Evolutionary conservation across 2,329 filamentous ascomycete genomes (phyloP).

Genomic region (Madurella mycetomatis): DNA sequence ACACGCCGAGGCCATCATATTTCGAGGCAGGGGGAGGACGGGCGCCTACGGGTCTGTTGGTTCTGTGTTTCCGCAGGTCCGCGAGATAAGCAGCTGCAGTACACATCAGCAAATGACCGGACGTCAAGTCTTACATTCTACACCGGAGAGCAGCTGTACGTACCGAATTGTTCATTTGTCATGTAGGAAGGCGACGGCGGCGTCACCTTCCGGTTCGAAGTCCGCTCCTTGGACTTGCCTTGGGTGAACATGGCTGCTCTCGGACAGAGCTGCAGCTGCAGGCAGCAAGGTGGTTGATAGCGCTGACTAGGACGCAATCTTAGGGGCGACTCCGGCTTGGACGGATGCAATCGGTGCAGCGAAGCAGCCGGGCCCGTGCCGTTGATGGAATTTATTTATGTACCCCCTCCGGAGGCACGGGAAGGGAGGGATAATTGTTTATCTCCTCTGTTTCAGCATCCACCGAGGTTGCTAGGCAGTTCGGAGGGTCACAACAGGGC

Average conservation of each 20-base stretch:
- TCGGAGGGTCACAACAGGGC: background rate
- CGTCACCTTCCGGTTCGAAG: conserved; percentile 49
- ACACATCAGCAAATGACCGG: conserved; percentile 12
- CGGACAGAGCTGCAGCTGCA: background rate
- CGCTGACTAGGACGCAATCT: too few species aligned
- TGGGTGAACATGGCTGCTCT: conserved; percentile 31
- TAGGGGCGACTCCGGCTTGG: background rate
- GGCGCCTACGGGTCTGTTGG: conserved; percentile 65
- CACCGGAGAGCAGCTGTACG: conserved; percentile 22
- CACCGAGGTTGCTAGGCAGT: conserved; percentile 13
- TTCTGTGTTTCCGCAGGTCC: conserved; percentile 64
- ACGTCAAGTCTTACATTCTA: too few species aligned
- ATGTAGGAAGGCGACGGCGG: conserved; percentile 61
- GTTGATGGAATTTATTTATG: conserved; percentile 3
- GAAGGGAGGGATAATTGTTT: conserved; percentile 11
- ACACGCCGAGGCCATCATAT: conserved; percentile 33
- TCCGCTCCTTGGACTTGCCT: conserved; percentile 33
- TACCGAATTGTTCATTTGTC: conserved; percentile 65
- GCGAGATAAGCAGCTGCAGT: conserved; percentile 62
- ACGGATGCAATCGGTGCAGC: background rate
- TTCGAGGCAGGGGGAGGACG: conserved; percentile 52
- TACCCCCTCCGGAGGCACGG: background rate
- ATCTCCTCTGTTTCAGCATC: conserved; percentile 1
- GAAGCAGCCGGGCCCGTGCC: background rate
- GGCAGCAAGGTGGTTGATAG: background rate